A percentile compares a stretch with the other conserved stretches of the same genome.
phyloP scores from a whole-genome alignment of 768 basidiomycete species.

The Mrakia frigida region DNA sequence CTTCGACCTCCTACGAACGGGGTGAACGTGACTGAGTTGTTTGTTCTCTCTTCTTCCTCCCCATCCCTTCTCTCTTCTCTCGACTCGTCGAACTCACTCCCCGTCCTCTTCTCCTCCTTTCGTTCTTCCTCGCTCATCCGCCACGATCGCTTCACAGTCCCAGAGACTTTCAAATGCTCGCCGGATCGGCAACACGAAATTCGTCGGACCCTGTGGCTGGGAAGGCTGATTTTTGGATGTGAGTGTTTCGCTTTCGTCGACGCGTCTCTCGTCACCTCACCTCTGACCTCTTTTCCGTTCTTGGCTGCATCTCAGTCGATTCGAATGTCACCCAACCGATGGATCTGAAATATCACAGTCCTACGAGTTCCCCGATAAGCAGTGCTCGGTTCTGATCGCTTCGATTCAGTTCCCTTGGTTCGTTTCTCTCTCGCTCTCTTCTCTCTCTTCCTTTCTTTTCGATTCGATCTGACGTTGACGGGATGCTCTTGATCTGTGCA shows the following conservation, averaged over 20 bases:
- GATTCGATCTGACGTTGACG: no score
- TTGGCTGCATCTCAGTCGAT: neutral
- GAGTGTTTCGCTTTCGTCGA: no score
- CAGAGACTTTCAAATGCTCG: neutral
- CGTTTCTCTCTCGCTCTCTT: no score
- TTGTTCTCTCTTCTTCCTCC: neutral
- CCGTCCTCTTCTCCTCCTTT: no score
- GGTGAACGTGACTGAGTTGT: neutral
- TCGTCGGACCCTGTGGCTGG: neutral
- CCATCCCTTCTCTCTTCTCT: no score
- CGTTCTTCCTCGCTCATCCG: no score
- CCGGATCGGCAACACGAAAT: neutral
- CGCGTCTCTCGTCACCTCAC: no score
- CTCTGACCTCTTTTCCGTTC: neutral
- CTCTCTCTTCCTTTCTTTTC: no score
- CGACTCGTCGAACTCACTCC: no score
- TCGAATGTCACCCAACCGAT: constrained; percentile 3
- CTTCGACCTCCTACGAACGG: neutral
- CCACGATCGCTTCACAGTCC: neutral
- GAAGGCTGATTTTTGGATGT: neutral
- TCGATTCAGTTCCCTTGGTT: constrained; percentile 6
- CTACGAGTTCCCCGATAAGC: neutral
- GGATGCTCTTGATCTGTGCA: no score
- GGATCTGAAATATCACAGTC: neutral
- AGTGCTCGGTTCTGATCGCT: neutral